A percentile compares a stretch with the other conserved stretches of the same genome.
Evolutionary conservation across 2,329 filamentous ascomycete species (phyloP).

Genomic region (Balansia obtecta): DNA sequence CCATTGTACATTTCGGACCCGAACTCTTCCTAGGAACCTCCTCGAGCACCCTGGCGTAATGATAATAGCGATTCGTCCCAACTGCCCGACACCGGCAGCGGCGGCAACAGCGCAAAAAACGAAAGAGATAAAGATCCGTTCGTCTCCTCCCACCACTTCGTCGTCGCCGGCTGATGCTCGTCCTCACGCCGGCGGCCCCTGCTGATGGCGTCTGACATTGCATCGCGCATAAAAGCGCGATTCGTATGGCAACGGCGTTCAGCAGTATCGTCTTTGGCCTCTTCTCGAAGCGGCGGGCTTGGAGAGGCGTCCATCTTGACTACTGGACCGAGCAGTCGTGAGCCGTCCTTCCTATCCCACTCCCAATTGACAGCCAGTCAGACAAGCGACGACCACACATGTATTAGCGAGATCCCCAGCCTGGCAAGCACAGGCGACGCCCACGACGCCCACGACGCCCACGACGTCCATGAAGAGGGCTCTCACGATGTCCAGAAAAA

Average conservation of each 20-base stretch:
- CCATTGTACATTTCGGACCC: background rate
- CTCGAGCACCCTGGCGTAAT: background rate
- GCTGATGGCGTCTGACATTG: constrained; percentile 31
- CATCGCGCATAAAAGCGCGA: constrained; percentile 33
- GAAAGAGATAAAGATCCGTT: background rate
- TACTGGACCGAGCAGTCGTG: constrained; percentile 6
- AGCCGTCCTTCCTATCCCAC: constrained; percentile 1
- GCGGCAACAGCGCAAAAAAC: background rate
- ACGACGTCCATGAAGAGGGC: background rate
- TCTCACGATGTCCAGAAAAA: background rate
- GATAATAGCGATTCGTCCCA: background rate
- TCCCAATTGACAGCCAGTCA: constrained; percentile 1
- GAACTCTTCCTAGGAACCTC: background rate
- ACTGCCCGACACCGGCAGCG: background rate
- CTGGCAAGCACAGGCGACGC: background rate
- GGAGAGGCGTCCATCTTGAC: constrained; percentile 11
- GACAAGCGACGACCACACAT: constrained; percentile 1
- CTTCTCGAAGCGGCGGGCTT: constrained; percentile 16
- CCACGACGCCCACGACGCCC: background rate
- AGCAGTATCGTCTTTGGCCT: constrained; percentile 22
- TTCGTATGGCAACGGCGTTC: constrained; percentile 31
- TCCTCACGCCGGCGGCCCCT: constrained; percentile 3
- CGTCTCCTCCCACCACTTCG: background rate
- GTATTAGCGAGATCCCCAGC: background rate
- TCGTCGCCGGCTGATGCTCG: background rate